Percentiles rank a stretch among this genome's conserved stretches.
phyloP scores from a whole-genome alignment of 352 stramenopile species.

The Phytopythium montanum region DNA sequence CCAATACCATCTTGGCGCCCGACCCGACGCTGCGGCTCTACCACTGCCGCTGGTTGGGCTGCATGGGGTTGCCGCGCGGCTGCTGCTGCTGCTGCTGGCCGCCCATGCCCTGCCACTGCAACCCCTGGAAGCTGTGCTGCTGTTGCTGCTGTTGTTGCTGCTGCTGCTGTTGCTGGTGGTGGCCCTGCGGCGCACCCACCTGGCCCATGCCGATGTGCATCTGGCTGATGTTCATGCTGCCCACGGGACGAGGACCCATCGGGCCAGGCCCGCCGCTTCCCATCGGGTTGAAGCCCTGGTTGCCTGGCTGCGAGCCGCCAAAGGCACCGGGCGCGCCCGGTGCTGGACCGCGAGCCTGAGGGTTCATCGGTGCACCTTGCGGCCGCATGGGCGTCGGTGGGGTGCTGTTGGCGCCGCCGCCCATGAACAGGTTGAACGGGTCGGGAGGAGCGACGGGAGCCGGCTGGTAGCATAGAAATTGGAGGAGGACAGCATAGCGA shows the following conservation, averaged over 20 bases:
- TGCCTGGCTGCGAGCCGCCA: constrained; percentile 8
- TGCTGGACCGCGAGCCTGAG: constrained; percentile 20
- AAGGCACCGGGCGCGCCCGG: constrained; percentile 23
- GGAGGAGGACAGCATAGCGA: constrained; percentile 5
- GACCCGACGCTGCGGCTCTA: constrained; percentile 4
- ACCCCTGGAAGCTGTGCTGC: constrained; percentile 78
- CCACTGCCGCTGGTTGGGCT: constrained; percentile 47
- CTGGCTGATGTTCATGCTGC: constrained; percentile 79
- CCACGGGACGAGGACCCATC: constrained; percentile 44
- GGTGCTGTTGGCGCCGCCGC: constrained; percentile 24
- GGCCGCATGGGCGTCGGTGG: constrained; percentile 25
- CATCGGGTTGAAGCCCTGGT: constrained; percentile 42
- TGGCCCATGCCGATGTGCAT: constrained; percentile 77
- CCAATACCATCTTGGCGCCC: not conserved
- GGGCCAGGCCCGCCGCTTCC: constrained; percentile 27
- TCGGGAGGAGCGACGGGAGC: constrained; percentile 32
- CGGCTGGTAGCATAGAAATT: constrained; percentile 6
- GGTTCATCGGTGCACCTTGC: constrained; percentile 24
- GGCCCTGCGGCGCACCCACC: constrained; percentile 17
- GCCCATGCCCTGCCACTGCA: constrained; percentile 84
- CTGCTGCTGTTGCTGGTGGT: constrained; percentile 41
- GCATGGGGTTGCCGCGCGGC: constrained; percentile 56
- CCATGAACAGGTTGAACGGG: constrained; percentile 77
- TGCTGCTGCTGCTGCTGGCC: constrained; percentile 46
- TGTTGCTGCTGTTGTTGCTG: constrained; percentile 35